A percentile compares a stretch with the other conserved stretches of the same genome.
These are phyloP conservation scores for Bromus sterilis DNA, from an alignment of 176 grass and related monocot species.

Conservation along the genomic window DNA sequence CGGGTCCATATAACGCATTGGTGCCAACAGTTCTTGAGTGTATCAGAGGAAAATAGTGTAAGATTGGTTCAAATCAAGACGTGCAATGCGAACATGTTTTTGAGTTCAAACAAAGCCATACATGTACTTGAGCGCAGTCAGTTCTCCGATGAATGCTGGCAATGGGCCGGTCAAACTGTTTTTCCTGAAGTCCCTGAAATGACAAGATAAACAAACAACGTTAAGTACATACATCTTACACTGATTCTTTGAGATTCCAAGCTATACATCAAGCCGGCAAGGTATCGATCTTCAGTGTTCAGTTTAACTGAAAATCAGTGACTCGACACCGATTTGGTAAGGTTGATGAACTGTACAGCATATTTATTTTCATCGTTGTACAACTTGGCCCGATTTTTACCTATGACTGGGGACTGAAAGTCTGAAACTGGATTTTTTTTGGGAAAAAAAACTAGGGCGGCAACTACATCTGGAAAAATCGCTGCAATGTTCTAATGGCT, in stretches of 20 bases:
- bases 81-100: background rate
- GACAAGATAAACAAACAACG: background rate
- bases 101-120: background rate
- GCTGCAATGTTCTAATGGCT: background rate
- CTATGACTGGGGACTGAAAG: background rate
- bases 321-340: background rate
- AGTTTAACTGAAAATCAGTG: background rate
- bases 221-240: background rate
- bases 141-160: constrained; percentile 74
- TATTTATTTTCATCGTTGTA: background rate
- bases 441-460: background rate
- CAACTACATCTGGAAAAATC: background rate
- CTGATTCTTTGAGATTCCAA: background rate
- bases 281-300: background rate
- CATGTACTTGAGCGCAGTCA: constrained; percentile 60
- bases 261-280: background rate
- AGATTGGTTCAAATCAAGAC: background rate
- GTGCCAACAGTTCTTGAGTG: constrained; percentile 42
- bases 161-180: constrained; percentile 64
- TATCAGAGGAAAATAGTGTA: constrained; percentile 15
- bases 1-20: constrained; percentile 77
- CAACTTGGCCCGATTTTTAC: background rate
- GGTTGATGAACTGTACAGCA: background rate
- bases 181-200: constrained; percentile 53
- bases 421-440: background rate